phyloP scores from a whole-genome alignment of 2,329 filamentous ascomycete species.

The Akanthomyces muscarius region DNA sequence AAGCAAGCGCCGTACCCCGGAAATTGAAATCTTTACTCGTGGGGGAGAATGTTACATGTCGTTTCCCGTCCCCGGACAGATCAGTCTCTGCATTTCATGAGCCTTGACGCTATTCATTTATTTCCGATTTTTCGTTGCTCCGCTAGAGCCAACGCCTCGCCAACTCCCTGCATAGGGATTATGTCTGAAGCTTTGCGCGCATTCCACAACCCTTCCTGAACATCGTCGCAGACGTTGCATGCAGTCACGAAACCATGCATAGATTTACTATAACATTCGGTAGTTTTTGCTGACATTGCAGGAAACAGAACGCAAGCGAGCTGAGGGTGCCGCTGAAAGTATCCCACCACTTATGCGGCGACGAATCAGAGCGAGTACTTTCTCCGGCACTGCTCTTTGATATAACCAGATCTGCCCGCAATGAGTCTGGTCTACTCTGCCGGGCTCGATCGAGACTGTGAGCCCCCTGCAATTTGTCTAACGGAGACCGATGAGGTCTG shows the following conservation, averaged over 20 bases:
- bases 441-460: background rate
- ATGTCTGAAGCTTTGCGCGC: background rate
- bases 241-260: background rate
- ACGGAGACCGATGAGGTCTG: background rate
- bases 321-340: background rate
- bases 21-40: background rate
- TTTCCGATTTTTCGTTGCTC: background rate
- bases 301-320: background rate
- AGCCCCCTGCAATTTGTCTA: background rate
- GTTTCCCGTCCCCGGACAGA: background rate
- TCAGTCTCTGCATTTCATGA: background rate
- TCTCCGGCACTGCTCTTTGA: too few species aligned
- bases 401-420: background rate
- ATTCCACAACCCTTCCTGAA: background rate
- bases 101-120: background rate
- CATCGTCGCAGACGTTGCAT: background rate
- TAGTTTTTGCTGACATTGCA: background rate
- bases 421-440: background rate
- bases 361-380: background rate
- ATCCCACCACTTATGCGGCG: background rate
- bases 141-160: background rate
- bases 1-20: too few species aligned
- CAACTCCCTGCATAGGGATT: background rate
- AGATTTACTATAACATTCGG: background rate
- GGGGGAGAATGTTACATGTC: background rate